Base-by-base conservation (phyloP, 345 rosid genomes). In the Brassica nigra region DNA sequence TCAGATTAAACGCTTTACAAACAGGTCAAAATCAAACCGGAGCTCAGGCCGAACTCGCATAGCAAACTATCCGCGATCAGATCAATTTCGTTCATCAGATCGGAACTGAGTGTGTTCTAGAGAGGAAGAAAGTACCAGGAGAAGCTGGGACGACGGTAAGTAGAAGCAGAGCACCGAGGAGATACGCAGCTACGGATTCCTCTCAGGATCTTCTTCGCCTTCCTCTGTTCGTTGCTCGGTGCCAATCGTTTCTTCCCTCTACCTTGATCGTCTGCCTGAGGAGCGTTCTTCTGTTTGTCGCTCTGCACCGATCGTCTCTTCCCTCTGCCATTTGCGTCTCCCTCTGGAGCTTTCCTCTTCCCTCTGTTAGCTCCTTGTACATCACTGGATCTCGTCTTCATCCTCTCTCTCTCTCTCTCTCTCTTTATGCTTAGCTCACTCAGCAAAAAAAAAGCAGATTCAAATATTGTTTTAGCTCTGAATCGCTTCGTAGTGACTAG, bases 181-280 rank as follows among this genome's bases (percentile, higher is more conserved):
- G 98, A 95, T 71, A 86, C 83, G 86, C 99, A 87, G 58, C 88
- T 83, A 89, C 85, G 87, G 55, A 93, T 89, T 54, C 93, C 87
- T 65, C 85, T 86, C 81, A 86, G 75, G 76, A 91, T 81, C 49
- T 42, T 42, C 69, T 87, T 91, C 57, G 89, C 87, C 83, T 85
- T 87, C 79, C 16, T 84, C 67, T 68, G 49, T 3, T 75, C 72
- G 55, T 57, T 80, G 55, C 71, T 74, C 6, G 70, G 68, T n/a
- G 44, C 31, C 61, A 34, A 0, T 61, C 59, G 30, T 72, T 52
- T 68, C 83, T 72, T 80, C 66, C 14, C 34, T 70, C 75, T 57
- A 29, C 55, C 57, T 14, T 62, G 7, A 47, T 71, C 76, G 1
- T 44, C 77, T 76, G 44, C 55, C 47, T 12, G 68, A 29, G 52